Base-by-base conservation (phyloP, 108 stramenopile genomes). In the Heterococcus sp. region DNA sequence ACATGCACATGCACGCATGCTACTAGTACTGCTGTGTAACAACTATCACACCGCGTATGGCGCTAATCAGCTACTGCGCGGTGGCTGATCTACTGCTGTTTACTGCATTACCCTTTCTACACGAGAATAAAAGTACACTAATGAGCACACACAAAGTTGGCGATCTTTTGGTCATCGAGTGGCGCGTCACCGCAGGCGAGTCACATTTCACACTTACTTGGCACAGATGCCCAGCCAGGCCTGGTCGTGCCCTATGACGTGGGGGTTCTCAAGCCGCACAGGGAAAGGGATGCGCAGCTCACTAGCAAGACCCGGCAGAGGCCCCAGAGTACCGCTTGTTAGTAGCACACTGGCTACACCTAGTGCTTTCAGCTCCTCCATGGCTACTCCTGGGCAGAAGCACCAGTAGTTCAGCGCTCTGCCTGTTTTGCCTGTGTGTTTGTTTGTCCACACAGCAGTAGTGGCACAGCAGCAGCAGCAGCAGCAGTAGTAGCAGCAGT, bases 371-470 rank as follows among this genome's bases (percentile, higher is more conserved):
- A 99, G 82, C 74, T 97, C 95, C 70, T 92, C 78, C 92, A 99
- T 92, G 1, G 96, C 96, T 8, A 98, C 86, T 2, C 93, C 91
- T 0, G 98, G 95, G 28, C 95, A 93, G 84, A 99, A 97, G 86
- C 97, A 98, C 96, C 97, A 98, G 78, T 93, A 99, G 33, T 91
- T 90, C 21, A 99, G 80, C 39, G 86, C n/a, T n/a, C n/a, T n/a
- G n/a, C n/a, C n/a, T n/a, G n/a, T n/a, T n/a, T n/a, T n/a, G n/a
- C n/a, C n/a, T n/a, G n/a, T n/a, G n/a, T n/a, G n/a, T n/a, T n/a
- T n/a, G n/a, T n/a, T n/a, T n/a, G n/a, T n/a, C n/a, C n/a, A n/a
- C n/a, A n/a, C n/a, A n/a, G n/a, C n/a, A n/a, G n/a, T n/a, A n/a
- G n/a, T n/a, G n/a, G n/a, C n/a, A n/a, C n/a, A n/a, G n/a, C 21